Base-by-base conservation (phyloP, 768 basidiomycete genomes). In the Peribolospora baueri region DNA sequence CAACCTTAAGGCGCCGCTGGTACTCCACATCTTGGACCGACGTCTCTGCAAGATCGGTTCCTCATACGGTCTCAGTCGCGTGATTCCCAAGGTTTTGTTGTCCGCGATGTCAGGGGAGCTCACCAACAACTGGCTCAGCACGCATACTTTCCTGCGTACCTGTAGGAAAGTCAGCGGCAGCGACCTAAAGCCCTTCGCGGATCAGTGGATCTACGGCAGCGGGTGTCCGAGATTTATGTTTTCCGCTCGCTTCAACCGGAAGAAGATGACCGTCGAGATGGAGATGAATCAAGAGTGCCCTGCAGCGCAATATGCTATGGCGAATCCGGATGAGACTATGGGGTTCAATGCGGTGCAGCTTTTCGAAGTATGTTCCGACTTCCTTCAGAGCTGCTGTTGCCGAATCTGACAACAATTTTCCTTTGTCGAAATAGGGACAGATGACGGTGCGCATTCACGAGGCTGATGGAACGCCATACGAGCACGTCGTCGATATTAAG, bases 391-490 rank as follows among this genome's bases (percentile, higher is more conserved):
- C 40, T 52, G 51, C 36, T 52, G 7, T 40, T 8, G 9, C 9
- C 13, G 51, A 6, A 37, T n/a, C 54, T 53, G 49, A 53, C 56
- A 36, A 46, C n/a, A 37, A 46, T 25, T 25, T 25, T 25, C 25
- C 25, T 25, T 25, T 25, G 46, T 36, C 8, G 50, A 36, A 7
- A 14, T 55, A 87, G 79, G 93, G 93, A 13, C 85, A 88, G 73
- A 86, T 98, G 82, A 97, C 93, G 38, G 82, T 98, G 56, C 84
- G 93, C 40, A 93, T 97, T 52, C 91, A 97, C 64, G 93, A 98
- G 72, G 93, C 91, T 0, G 93, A 98, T 65, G 93, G 91, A 3
- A 97, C 93, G 43, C 91, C 93, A 0, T 97, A 95, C 65, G 93
- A 98, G 66, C 93, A 98, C 65, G 86, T 98, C 36, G 73, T 98